Evolutionary conservation across 208 protist species (phyloP).

Genomic region (Tritrichomonas musculus): DNA sequence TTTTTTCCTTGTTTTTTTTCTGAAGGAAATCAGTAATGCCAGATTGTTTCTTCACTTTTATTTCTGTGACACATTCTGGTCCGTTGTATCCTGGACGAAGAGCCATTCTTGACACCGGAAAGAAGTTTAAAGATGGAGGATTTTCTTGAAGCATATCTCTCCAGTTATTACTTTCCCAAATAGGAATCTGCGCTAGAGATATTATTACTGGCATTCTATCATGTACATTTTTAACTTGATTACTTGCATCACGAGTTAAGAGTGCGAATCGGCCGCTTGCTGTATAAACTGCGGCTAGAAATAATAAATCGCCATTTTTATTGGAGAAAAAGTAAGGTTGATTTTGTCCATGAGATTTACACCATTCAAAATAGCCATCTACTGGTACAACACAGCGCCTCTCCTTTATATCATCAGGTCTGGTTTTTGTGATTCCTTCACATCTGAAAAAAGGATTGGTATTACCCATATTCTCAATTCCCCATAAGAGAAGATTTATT

Average conservation of each 20-base stretch:
- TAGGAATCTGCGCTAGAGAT: not conserved
- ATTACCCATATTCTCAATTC: not conserved
- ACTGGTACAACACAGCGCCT: constrained; percentile 21
- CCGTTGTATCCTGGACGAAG: not conserved
- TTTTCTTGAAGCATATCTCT: not conserved
- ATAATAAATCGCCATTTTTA: not conserved
- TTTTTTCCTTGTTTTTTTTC: too few species aligned
- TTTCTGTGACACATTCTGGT: not conserved
- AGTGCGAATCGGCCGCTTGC: not conserved
- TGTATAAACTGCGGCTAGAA: constrained; percentile 2
- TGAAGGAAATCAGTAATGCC: too few species aligned
- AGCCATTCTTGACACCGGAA: not conserved
- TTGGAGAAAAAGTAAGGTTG: not conserved
- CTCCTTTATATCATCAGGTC: not conserved
- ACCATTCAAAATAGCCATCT: constrained; percentile 27
- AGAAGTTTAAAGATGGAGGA: not conserved
- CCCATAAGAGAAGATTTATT: not conserved
- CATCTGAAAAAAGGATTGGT: not conserved
- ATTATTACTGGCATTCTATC: constrained; percentile 29
- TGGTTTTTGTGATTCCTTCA: not conserved
- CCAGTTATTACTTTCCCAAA: not conserved
- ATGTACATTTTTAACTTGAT: not conserved
- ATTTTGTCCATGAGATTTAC: not conserved
- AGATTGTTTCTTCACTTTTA: not conserved
- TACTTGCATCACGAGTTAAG: not conserved